Percentiles rank a stretch among this genome's conserved stretches.
Conservation (phyloP, 192 early-diverging fungal genomes). For the Piromyces finnis region DNA sequence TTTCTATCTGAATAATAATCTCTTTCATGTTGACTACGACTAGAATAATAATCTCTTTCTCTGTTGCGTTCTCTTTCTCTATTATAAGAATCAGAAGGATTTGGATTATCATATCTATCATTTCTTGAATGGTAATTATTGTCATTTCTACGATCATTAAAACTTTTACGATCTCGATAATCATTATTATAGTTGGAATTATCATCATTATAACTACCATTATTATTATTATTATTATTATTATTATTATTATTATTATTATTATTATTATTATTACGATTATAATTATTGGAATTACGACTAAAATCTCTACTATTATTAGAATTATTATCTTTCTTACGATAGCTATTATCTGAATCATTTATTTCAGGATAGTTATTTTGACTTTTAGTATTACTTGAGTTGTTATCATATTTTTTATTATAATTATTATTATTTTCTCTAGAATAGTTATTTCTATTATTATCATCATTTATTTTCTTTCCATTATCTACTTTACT, state of each 20-base stretch:
- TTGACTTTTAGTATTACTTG: no score
- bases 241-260: background rate
- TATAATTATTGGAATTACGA: no score
- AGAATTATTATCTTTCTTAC: no score
- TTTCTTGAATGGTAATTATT: background rate
- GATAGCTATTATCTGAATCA: no score
- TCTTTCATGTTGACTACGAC: background rate
- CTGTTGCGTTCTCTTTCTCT: background rate
- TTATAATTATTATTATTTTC: no score
- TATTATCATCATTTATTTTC: background rate
- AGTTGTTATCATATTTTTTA: no score
- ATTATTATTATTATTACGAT: background rate
- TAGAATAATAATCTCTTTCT: background rate
- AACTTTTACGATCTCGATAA: background rate
- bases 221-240: background rate
- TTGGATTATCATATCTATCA: background rate
- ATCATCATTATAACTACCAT: background rate
- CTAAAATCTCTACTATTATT: no score
- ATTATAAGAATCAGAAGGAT: background rate
- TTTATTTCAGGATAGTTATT: no score
- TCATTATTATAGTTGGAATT: background rate
- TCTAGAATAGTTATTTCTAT: background rate
- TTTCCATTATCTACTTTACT: background rate
- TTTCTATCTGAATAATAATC: no score
- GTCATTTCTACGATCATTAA: background rate